These are phyloP conservation scores for Fusarium algeriense DNA, from an alignment of 2,329 filamentous ascomycete genomes.

Conservation along the genomic window DNA sequence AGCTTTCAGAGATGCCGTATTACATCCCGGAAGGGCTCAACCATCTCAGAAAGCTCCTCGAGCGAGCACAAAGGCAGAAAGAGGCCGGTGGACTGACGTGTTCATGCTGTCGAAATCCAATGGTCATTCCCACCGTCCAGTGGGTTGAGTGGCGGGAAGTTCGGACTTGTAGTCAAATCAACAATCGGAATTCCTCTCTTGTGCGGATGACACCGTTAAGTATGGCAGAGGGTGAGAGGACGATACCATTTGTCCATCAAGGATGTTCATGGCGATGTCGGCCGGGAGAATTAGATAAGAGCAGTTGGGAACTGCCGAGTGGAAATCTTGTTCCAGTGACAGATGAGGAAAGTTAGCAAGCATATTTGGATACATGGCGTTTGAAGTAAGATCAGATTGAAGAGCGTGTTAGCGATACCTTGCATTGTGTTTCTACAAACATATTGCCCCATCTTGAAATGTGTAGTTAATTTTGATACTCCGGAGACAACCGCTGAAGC, in stretches of 20 bases:
- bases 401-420: constrained; percentile 26
- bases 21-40: constrained; percentile 58
- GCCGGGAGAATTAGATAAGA: constrained; percentile 44
- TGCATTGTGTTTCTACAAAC: background rate
- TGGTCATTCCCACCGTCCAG: constrained; percentile 65
- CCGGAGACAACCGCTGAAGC: background rate
- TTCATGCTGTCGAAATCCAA: constrained; percentile 62
- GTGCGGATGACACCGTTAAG: constrained; percentile 47
- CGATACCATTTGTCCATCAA: constrained; percentile 61
- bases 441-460: background rate
- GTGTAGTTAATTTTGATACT: background rate
- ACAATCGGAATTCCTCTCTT: constrained; percentile 9
- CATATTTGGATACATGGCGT: constrained; percentile 23
- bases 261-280: constrained; percentile 65
- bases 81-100: constrained; percentile 64
- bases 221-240: constrained; percentile 51
- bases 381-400: constrained; percentile 31
- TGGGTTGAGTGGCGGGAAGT: constrained; percentile 74
- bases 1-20: constrained; percentile 57
- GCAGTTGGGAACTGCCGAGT: constrained; percentile 40
- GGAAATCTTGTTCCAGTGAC: constrained; percentile 30
- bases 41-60: constrained; percentile 57
- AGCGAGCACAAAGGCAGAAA: constrained; percentile 56
- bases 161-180: constrained; percentile 31
- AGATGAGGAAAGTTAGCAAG: constrained; percentile 8